Conservation (phyloP, 2,329 filamentous ascomycete species). For the Westerdykella aurantiaca region DNA sequence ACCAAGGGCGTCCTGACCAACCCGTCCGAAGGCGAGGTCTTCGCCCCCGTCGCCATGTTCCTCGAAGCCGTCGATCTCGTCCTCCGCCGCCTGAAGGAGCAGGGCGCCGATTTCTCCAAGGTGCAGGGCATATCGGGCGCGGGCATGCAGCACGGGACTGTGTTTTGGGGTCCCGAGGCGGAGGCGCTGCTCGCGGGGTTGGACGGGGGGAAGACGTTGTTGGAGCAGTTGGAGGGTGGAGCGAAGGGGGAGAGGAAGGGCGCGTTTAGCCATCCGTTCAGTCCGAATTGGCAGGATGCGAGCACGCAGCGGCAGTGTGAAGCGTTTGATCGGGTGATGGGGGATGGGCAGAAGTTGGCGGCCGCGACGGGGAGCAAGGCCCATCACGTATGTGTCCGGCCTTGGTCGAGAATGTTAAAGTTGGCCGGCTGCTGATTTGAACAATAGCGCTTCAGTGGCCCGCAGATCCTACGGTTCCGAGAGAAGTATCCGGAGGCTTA, state of each 20-base stretch:
- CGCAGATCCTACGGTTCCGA: conserved; percentile 86
- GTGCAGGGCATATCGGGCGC: conserved; percentile 83
- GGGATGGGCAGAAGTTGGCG: conserved; percentile 63
- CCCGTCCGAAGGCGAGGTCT: conserved; percentile 78
- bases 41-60: conserved; percentile 89
- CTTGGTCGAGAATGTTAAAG: neutral
- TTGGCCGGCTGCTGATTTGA: conserved; percentile 5
- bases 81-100: conserved; percentile 62
- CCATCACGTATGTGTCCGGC: conserved; percentile 67
- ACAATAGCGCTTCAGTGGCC: conserved; percentile 82
- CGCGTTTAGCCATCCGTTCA: conserved; percentile 77
- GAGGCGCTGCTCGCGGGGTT: conserved; percentile 59
- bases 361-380: conserved; percentile 82
- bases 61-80: conserved; percentile 88
- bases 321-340: conserved; percentile 70
- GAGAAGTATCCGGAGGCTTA: conserved; percentile 77
- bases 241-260: conserved; percentile 38
- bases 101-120: conserved; percentile 64
- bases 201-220: conserved; percentile 55
- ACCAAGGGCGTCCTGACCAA: conserved; percentile 84
- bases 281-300: conserved; percentile 97
- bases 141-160: conserved; percentile 95
- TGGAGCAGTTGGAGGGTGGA: conserved; percentile 59
- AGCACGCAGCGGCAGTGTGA: conserved; percentile 92
- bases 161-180: conserved; percentile 78